phyloP scores from a whole-genome alignment of 192 early-diverging fungal genomes.

The Oehlia diaphana region DNA sequence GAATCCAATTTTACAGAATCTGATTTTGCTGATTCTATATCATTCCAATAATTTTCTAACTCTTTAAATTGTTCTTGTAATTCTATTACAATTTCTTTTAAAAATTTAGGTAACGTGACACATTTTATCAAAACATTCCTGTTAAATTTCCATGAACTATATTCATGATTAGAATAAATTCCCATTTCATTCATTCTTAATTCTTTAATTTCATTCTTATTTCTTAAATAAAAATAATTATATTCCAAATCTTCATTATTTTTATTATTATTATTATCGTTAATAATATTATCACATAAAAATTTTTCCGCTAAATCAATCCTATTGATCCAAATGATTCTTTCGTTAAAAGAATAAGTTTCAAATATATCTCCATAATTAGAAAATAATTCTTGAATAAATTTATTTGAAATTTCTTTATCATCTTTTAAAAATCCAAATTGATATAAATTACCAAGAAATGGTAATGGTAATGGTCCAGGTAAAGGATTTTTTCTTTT shows the following conservation, averaged over 20 bases:
- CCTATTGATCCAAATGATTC: background rate
- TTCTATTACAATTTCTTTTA: background rate
- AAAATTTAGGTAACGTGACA: background rate
- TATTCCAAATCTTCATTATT: background rate
- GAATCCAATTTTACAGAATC: background rate
- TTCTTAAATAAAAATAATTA: background rate
- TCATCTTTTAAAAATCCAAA: background rate
- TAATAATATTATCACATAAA: background rate
- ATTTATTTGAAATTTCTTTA: background rate
- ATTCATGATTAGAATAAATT: background rate
- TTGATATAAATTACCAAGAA: background rate
- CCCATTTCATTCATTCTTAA: background rate
- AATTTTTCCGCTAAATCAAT: slow-evolving; percentile 11
- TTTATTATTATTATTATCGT: too few species aligned
- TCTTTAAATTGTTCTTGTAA: background rate
- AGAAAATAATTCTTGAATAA: background rate
- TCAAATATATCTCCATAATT: slow-evolving; percentile 5
- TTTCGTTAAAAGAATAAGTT: background rate
- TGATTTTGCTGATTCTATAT: background rate
- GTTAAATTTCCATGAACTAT: background rate
- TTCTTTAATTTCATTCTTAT: background rate
- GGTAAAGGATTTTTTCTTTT: background rate
- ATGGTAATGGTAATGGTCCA: background rate
- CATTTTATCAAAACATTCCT: background rate
- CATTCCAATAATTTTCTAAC: background rate